phyloP scores from a whole-genome alignment of 108 stramenopile species.

The Epithemia pelagica region DNA sequence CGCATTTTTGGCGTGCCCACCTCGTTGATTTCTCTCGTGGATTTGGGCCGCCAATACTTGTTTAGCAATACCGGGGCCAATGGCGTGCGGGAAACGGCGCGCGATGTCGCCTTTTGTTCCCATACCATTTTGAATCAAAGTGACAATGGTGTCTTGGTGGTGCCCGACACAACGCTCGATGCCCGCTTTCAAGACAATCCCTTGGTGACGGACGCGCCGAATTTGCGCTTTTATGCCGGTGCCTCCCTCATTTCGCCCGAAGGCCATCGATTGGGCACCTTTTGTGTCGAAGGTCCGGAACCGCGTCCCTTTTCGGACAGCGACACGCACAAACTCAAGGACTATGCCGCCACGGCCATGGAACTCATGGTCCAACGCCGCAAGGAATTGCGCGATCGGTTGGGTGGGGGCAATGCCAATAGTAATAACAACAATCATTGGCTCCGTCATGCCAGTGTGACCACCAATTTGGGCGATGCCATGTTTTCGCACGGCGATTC shows the following conservation, averaged over 20 bases:
- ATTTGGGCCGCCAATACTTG: constrained; percentile 69
- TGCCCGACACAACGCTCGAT: constrained; percentile 60
- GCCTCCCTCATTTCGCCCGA: constrained; percentile 33
- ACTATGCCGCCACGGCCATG: constrained; percentile 42
- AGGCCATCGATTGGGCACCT: constrained; percentile 63
- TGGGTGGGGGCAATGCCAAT: neutral
- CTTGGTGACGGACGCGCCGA: constrained; percentile 50
- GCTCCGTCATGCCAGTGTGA: constrained; percentile 11
- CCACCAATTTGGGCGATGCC: constrained; percentile 11
- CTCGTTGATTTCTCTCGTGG: constrained; percentile 57
- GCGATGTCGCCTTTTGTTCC: constrained; percentile 65
- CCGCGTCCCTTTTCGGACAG: constrained; percentile 43
- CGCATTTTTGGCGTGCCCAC: constrained; percentile 67
- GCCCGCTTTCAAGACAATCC: constrained; percentile 55
- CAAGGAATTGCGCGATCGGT: constrained; percentile 3
- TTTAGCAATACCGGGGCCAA: constrained; percentile 14
- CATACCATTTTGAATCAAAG: constrained; percentile 44
- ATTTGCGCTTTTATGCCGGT: constrained; percentile 79
- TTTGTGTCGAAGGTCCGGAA: constrained; percentile 68
- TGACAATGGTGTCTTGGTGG: constrained; percentile 31
- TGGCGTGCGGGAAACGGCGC: constrained; percentile 43
- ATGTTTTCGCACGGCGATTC: constrained; percentile 1
- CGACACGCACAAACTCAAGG: constrained; percentile 60
- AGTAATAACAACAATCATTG: neutral
- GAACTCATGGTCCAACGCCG: constrained; percentile 34